Evolutionary conservation across 805 yeast genomes (phyloP).

Genomic region (Metschnikowia dekortorum): DNA sequence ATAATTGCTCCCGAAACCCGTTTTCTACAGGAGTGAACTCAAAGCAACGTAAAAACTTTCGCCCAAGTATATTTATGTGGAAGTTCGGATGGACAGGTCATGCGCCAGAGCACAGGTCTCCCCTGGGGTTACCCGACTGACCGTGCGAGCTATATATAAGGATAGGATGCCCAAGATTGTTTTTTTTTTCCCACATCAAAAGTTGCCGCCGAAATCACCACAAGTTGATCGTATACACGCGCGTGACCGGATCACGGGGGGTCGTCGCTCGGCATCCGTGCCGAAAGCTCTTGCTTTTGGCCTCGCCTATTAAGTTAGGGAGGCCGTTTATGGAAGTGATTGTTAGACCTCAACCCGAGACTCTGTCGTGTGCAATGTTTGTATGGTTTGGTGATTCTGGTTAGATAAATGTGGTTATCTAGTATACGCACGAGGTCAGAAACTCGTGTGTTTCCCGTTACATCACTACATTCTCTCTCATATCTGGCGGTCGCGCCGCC

Average conservation of each 20-base stretch:
- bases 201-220: conserved; percentile 35
- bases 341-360: conserved; percentile 11
- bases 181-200: conserved; percentile 21
- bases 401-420: conserved; percentile 39
- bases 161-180: neutral
- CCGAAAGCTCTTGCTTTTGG: conserved; percentile 19
- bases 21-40: no score
- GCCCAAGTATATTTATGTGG: no score
- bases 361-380: conserved; percentile 10
- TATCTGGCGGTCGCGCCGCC: neutral
- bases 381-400: conserved; percentile 25
- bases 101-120: neutral
- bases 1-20: no score
- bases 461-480: conserved; percentile 30
- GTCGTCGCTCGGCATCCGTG: conserved; percentile 19
- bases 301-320: conserved; percentile 41
- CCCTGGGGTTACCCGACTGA: conserved; percentile 13
- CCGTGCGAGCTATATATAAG: conserved; percentile 5
- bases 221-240: conserved; percentile 26
- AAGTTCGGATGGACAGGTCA: neutral
- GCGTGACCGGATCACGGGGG: conserved; percentile 8
- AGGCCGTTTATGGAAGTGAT: conserved; percentile 19
- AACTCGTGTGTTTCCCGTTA: conserved; percentile 44
- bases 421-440: conserved; percentile 36
- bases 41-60: no score